These are phyloP conservation scores for Fusarium brachygibbosum DNA, from an alignment of 2,329 filamentous ascomycete genomes.

Conservation along the genomic window DNA sequence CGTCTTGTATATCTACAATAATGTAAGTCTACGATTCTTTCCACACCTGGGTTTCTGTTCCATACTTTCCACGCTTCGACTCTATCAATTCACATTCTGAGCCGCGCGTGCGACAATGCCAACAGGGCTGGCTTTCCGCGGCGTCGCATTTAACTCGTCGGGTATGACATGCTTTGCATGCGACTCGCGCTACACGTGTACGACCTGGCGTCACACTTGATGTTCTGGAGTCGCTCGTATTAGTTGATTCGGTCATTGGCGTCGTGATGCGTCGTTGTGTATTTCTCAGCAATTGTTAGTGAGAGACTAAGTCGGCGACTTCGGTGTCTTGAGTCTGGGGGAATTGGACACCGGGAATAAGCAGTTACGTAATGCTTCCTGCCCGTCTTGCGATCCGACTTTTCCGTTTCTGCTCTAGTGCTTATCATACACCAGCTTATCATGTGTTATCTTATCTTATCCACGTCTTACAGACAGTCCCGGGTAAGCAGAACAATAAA, in stretches of 20 bases:
- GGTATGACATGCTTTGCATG: slow-evolving; percentile 41
- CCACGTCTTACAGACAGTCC: no score
- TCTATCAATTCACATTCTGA: slow-evolving; percentile 38
- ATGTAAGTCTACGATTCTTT: fast-evolving
- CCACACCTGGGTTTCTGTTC: no score
- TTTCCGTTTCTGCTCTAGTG: neutral
- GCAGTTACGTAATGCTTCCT: slow-evolving; percentile 8
- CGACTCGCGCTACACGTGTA: slow-evolving; percentile 30
- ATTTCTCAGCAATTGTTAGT: slow-evolving; percentile 4
- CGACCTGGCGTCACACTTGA: neutral
- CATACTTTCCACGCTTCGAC: slow-evolving; percentile 37
- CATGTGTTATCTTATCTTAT: neutral
- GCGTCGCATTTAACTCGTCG: slow-evolving; percentile 43
- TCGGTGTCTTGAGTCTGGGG: slow-evolving; percentile 10
- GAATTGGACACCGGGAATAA: slow-evolving; percentile 3
- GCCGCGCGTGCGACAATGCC: slow-evolving; percentile 39
- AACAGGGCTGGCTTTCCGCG: slow-evolving; percentile 33
- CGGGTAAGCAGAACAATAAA: neutral
- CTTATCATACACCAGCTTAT: neutral
- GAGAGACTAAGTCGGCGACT: slow-evolving; percentile 17
- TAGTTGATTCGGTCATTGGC: neutral
- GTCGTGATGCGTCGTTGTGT: neutral
- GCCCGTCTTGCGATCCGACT: no score
- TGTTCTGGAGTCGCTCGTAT: neutral
- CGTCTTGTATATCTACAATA: slow-evolving; percentile 15